Evolutionary conservation across 2,329 filamentous ascomycete species (phyloP).

Genomic region (Tolypocladium endophyticum): DNA sequence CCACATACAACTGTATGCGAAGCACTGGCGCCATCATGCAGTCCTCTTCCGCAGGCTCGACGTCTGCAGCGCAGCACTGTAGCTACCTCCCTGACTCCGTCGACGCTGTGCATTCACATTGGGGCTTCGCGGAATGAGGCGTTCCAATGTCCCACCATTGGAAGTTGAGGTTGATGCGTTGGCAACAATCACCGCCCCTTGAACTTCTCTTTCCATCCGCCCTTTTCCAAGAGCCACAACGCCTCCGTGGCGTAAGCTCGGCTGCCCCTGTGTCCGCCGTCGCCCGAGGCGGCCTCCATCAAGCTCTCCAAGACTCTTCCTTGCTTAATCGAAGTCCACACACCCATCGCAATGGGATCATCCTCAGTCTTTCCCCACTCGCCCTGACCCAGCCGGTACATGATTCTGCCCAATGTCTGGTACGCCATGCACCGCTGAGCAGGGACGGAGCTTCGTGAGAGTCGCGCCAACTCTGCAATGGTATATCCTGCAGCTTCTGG

Average conservation of each 20-base stretch:
- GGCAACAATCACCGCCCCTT: conserved; percentile 33
- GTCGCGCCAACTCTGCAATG: conserved; percentile 69
- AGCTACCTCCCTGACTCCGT: not conserved
- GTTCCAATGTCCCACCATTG: not conserved
- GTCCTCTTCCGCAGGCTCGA: no score
- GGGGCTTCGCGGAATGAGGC: not conserved
- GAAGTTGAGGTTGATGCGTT: not conserved
- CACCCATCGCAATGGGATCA: conserved; percentile 56
- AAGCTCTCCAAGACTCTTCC: conserved; percentile 69
- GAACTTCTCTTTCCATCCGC: conserved; percentile 57
- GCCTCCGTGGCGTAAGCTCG: conserved; percentile 81
- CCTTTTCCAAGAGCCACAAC: conserved; percentile 70
- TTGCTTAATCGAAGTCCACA: conserved; percentile 75
- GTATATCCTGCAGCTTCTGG: conserved; percentile 94
- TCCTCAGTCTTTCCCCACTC: conserved; percentile 51
- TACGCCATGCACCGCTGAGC: conserved; percentile 86
- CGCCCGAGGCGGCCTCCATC: conserved; percentile 62
- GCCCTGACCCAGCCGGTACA: conserved; percentile 71
- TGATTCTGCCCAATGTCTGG: conserved; percentile 75
- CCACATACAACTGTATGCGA: not conserved
- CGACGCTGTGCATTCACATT: not conserved
- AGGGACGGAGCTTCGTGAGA: conserved; percentile 72
- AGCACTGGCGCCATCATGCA: not conserved
- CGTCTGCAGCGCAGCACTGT: not conserved
- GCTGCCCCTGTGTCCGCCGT: conserved; percentile 65